Percentiles rank a stretch among this genome's conserved stretches.
These are phyloP conservation scores for Metarhizium humberi DNA, from an alignment of 2,329 filamentous ascomycete genomes.

Conservation along the genomic window DNA sequence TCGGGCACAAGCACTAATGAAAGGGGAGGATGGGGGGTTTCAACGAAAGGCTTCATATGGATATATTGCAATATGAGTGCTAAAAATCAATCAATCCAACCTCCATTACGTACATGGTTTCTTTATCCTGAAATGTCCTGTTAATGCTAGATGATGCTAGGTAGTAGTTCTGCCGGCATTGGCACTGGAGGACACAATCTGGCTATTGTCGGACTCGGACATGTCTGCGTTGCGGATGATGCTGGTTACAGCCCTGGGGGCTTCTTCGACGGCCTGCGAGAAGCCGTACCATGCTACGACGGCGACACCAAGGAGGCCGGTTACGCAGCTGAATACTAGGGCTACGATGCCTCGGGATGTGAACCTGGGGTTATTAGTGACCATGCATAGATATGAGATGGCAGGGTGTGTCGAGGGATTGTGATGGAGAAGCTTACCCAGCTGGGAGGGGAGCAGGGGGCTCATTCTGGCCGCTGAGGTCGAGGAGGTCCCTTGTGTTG, in stretches of 20 bases:
- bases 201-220: background rate
- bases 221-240: conserved; percentile 5
- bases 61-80: background rate
- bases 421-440: conserved; percentile 36
- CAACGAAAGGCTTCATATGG: background rate
- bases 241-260: conserved; percentile 3
- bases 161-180: background rate
- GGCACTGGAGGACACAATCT: background rate
- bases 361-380: conserved; percentile 35
- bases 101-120: background rate
- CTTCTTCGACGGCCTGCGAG: conserved; percentile 10
- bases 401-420: background rate
- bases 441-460: conserved; percentile 48
- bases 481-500: conserved; percentile 53
- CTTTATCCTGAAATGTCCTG: background rate
- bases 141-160: background rate
- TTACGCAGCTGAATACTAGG: conserved; percentile 61
- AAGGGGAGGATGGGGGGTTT: background rate
- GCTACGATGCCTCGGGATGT: conserved; percentile 64
- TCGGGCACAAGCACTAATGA: background rate
- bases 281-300: conserved; percentile 58
- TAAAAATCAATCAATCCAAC: background rate
- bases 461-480: conserved; percentile 52
- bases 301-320: conserved; percentile 58
- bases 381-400: background rate